Evolutionary conservation across 164 flowering plant genomes (phyloP).

Genomic region (Cinnamomum micranthum): DNA sequence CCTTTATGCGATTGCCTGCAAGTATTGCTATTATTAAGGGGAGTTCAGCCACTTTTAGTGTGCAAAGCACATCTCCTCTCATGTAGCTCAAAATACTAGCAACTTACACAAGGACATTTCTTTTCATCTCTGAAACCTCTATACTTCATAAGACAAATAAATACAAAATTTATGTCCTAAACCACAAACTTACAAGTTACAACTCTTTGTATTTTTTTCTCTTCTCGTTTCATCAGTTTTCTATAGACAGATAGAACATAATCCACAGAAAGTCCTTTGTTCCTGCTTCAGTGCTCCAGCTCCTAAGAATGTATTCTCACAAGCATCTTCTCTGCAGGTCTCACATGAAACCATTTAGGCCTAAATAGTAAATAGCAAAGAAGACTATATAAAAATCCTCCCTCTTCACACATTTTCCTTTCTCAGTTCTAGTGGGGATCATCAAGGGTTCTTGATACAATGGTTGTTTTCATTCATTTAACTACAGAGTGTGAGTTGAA

Average conservation of each 20-base stretch:
- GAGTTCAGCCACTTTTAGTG: no score
- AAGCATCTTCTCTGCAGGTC: not conserved
- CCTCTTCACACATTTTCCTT: not conserved
- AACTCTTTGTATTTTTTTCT: no score
- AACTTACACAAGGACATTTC: no score
- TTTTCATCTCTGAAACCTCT: no score
- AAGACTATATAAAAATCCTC: not conserved
- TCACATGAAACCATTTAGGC: not conserved
- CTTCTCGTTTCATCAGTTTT: not conserved
- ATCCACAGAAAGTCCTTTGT: not conserved
- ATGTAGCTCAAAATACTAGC: no score
- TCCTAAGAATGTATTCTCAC: not conserved
- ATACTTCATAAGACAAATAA: no score
- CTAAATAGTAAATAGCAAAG: not conserved
- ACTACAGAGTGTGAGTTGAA: slow-evolving; percentile 18
- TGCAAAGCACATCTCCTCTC: no score
- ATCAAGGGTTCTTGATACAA: not conserved
- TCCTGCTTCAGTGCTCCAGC: not conserved
- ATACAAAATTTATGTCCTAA: not conserved
- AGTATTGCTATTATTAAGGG: no score
- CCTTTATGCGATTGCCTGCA: no score
- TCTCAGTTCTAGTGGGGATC: not conserved
- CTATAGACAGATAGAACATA: not conserved
- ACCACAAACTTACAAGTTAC: not conserved
- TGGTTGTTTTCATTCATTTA: not conserved